Conservation (phyloP, 1,284 basidiomycete genomes). For the Boletus mariae region DNA sequence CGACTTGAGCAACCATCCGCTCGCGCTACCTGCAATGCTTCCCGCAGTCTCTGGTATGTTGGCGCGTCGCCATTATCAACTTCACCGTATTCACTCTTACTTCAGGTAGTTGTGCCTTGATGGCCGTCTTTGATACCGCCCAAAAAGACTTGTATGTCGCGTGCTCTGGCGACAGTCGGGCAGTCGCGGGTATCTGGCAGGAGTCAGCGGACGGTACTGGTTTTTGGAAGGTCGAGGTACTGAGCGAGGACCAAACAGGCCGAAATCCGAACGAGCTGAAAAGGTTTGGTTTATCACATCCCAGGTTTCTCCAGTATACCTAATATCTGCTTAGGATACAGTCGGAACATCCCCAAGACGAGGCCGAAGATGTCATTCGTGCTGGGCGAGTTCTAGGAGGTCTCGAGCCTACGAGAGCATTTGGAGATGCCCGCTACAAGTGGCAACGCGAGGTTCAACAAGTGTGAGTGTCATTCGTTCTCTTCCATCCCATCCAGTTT, state of each 20-base stretch:
- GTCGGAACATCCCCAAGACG: constrained; percentile 83
- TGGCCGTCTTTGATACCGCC: constrained; percentile 82
- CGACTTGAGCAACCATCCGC: constrained; percentile 67
- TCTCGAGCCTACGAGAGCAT: constrained; percentile 91
- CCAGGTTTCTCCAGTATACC: neutral
- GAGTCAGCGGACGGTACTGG: constrained; percentile 53
- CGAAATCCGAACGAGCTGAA: constrained; percentile 80
- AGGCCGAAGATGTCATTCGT: constrained; percentile 78
- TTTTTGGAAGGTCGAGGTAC: constrained; percentile 85
- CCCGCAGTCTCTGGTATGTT: constrained; percentile 71
- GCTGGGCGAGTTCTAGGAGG: constrained; percentile 89
- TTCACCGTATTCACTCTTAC: constrained; percentile 10
- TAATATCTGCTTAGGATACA: constrained; percentile 58
- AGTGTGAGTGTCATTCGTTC: constrained; percentile 46
- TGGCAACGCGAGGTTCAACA: constrained; percentile 73
- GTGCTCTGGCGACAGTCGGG: constrained; percentile 90
- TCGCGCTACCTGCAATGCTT: constrained; percentile 66
- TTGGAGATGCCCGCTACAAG: constrained; percentile 95
- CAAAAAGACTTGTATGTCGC: constrained; percentile 84
- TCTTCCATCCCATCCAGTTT: neutral
- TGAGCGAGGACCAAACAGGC: constrained; percentile 95
- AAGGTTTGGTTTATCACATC: constrained; percentile 42
- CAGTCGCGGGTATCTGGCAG: constrained; percentile 93
- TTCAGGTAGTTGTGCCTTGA: constrained; percentile 82
- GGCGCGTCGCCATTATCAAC: neutral